Evolutionary conservation across 2,329 filamentous ascomycete genomes (phyloP).

Genomic region (Albophoma yamanashiensis): DNA sequence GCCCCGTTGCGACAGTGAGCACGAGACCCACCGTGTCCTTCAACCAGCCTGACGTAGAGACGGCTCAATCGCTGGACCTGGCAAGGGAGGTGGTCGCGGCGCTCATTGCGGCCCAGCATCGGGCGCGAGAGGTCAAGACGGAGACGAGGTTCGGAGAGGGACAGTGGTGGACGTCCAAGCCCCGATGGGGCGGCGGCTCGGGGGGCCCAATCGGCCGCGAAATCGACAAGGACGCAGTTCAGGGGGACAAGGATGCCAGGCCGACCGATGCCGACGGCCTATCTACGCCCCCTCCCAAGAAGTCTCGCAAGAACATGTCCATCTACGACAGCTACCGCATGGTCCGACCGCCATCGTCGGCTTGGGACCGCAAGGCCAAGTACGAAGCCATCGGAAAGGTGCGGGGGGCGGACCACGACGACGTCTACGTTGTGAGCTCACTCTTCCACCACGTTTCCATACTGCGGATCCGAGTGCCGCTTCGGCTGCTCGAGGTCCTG

Average conservation of each 20-base stretch:
- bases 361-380: slow-evolving; percentile 49
- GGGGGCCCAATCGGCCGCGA: slow-evolving; percentile 55
- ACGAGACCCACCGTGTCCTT: slow-evolving; percentile 46
- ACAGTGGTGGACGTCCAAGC: slow-evolving; percentile 51
- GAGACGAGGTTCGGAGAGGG: slow-evolving; percentile 48
- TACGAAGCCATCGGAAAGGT: slow-evolving; percentile 47
- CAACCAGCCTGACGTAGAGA: slow-evolving; percentile 24
- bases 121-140: slow-evolving; percentile 43
- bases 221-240: slow-evolving; percentile 34
- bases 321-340: slow-evolving; percentile 56
- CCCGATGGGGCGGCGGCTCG: slow-evolving; percentile 51
- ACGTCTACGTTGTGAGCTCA: slow-evolving; percentile 50
- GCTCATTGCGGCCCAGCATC: slow-evolving; percentile 53
- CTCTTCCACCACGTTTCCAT: slow-evolving; percentile 53
- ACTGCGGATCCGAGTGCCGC: slow-evolving; percentile 47
- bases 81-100: slow-evolving; percentile 50
- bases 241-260: slow-evolving; percentile 34
- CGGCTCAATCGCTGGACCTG: slow-evolving; percentile 52
- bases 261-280: slow-evolving; percentile 13
- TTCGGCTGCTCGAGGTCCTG: slow-evolving; percentile 39
- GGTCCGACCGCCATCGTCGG: slow-evolving; percentile 43
- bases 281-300: slow-evolving; percentile 26
- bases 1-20: slow-evolving; percentile 50
- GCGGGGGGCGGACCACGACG: slow-evolving; percentile 39
- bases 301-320: slow-evolving; percentile 41